phyloP scores from a whole-genome alignment of 169 alveolate genomes.

The Cytauxzoon felis region DNA sequence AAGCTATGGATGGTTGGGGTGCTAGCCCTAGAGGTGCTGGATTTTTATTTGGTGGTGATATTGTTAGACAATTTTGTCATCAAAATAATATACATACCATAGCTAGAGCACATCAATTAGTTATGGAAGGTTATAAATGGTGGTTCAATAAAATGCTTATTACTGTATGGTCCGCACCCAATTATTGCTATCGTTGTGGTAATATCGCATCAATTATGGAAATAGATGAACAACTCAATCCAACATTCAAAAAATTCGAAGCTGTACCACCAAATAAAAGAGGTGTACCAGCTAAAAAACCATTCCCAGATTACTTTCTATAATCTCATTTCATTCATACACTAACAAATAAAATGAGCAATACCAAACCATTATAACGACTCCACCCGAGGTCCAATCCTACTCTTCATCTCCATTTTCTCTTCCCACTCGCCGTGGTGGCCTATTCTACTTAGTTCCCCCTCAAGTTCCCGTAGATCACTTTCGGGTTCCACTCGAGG shows the following conservation, averaged over 20 bases:
- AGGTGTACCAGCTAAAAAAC: conserved; percentile 66
- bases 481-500: no score
- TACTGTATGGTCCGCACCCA: conserved; percentile 98
- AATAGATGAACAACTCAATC: conserved; percentile 78
- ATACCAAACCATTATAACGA: no score
- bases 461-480: no score
- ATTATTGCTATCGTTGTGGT: conserved; percentile 98
- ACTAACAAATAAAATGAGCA: no score
- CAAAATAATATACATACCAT: conserved; percentile 91
- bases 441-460: no score
- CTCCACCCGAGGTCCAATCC: no score
- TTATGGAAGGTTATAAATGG: conserved; percentile 99
- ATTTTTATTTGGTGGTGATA: conserved; percentile 98
- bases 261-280: conserved; percentile 64
- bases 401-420: no score
- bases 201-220: conserved; percentile 97
- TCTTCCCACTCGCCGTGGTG: no score
- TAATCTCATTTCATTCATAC: no score
- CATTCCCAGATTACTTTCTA: conserved; percentile 61
- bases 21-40: conserved; percentile 99
- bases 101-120: conserved; percentile 99
- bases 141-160: conserved; percentile 91
- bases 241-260: conserved; percentile 56
- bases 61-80: conserved; percentile 89
- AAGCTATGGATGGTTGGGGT: conserved; percentile 98